Evolutionary conservation across 805 yeast species (phyloP).

Genomic region (Schwanniomyces pseudopolymorphus): DNA sequence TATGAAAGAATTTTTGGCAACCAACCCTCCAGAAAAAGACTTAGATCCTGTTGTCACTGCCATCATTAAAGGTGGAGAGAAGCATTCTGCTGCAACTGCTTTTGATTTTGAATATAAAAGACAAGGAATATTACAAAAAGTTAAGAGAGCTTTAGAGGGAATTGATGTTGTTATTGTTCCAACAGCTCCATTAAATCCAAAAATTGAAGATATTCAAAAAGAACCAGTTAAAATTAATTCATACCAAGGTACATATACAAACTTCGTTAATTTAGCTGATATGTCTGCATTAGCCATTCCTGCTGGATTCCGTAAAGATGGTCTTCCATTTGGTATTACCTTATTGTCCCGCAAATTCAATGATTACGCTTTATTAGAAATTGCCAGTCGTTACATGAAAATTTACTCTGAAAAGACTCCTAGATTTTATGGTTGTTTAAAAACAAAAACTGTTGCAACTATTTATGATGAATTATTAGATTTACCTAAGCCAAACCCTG

Average conservation of each 20-base stretch:
- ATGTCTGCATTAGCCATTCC: conserved; percentile 90
- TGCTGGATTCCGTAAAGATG: conserved; percentile 79
- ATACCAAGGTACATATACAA: conserved; percentile 96
- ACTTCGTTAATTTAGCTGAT: conserved; percentile 93
- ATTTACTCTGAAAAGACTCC: conserved; percentile 40
- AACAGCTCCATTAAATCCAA: conserved; percentile 91
- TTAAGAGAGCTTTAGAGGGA: conserved; percentile 51
- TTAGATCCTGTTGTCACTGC: conserved; percentile 81
- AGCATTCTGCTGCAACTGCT: conserved; percentile 77
- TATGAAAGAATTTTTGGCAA: conserved; percentile 64
- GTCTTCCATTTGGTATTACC: conserved; percentile 89
- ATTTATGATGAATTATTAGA: conserved; percentile 45
- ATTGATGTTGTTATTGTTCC: conserved; percentile 86
- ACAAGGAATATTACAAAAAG: conserved; percentile 69
- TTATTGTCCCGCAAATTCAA: conserved; percentile 77
- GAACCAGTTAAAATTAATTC: conserved; percentile 84
- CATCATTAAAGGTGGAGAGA: conserved; percentile 77
- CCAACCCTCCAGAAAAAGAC: conserved; percentile 66
- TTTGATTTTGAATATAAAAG: conserved; percentile 87
- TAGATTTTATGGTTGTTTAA: conserved; percentile 58
- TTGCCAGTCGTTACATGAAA: conserved; percentile 72
- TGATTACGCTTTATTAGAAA: conserved; percentile 83
- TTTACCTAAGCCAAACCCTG: conserved; percentile 45
- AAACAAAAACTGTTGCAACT: conserved; percentile 32
- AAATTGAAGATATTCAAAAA: conserved; percentile 63